Base-by-base conservation (phyloP, 345 rosid species). In the Eucalyptus erythrocorys region DNA sequence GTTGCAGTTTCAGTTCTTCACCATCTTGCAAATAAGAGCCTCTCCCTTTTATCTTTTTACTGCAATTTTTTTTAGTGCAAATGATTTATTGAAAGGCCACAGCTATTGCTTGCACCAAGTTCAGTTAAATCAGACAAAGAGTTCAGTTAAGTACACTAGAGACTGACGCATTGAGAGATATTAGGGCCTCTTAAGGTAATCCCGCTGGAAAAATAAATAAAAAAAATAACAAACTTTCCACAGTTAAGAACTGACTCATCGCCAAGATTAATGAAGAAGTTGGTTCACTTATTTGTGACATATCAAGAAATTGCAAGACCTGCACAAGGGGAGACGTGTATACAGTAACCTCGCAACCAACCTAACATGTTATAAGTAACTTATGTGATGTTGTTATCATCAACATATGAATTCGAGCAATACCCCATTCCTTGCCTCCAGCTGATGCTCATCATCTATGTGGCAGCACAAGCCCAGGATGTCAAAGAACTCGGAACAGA, bases 361-460 rank as follows among this genome's bases (percentile, higher is more conserved):
- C 84, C 47, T 76, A 76, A 43, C 13, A 64, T 45, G 47, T 43
- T n/a, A 57, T 3, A 64, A 19, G 16, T 76, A 81, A 88, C 19
- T 43, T 26, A 49, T 51, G 17, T 24, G 68, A 86, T 40, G 68
- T 40, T 51, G 42, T 85, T 55, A 85, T 51, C 87, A 79, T 47
- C 53, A 22, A 88, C 34, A 76, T 37, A 66, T 5, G n/a, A 88
- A 87, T 87, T 89, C 13, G 64, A 51, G 53, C 21, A 57, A 68
- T 97, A 98, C 99, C 96, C 98, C 99, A 91, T 95, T 96, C 91
- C 66, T 95, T 90, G 99, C 95, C 92, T 97, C 98, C 92, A 90
- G 64, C 17, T 96, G 96, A 91, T 97, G 99, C 90, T 94, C 96
- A 85, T 97, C 99, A 40, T 97, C 99, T 81, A 97, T 96, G 94